Percentiles rank a stretch among this genome's conserved stretches.
Evolutionary conservation across 805 yeast species (phyloP).

Genomic region (Tetrapisispora taiwanensis): DNA sequence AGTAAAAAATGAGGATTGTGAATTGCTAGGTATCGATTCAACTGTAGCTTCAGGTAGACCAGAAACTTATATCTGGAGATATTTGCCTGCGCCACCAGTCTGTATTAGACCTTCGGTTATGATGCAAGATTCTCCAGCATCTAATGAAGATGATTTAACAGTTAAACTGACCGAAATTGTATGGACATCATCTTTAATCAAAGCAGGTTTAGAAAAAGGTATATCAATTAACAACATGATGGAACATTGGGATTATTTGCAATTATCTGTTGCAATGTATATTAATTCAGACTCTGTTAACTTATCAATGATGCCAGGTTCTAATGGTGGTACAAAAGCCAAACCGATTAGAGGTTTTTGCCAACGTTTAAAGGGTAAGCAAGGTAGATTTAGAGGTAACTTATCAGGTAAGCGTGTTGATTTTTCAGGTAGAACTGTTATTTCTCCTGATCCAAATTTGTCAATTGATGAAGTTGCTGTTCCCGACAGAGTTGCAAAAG

Average conservation of each 20-base stretch:
- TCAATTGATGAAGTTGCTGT: slow-evolving; percentile 96
- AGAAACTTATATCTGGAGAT: slow-evolving; percentile 93
- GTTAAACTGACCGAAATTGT: slow-evolving; percentile 93
- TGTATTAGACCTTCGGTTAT: slow-evolving; percentile 95
- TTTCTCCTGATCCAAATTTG: slow-evolving; percentile 95
- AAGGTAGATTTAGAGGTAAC: slow-evolving; percentile 97
- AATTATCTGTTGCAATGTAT: slow-evolving; percentile 91
- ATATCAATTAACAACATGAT: slow-evolving; percentile 83
- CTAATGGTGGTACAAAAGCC: slow-evolving; percentile 41
- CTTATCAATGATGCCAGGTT: slow-evolving; percentile 67
- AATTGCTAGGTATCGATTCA: slow-evolving; percentile 82
- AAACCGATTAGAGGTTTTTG: slow-evolving; percentile 88
- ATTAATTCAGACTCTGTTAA: slow-evolving; percentile 91
- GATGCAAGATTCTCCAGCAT: slow-evolving; percentile 80
- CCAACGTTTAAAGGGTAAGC: slow-evolving; percentile 95
- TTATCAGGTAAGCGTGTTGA: slow-evolving; percentile 97
- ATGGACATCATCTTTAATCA: slow-evolving; percentile 89
- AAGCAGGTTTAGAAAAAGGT: slow-evolving; percentile 93
- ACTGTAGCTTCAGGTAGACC: slow-evolving; percentile 77
- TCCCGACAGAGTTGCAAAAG: slow-evolving; percentile 93
- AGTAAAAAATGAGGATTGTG: slow-evolving; percentile 80
- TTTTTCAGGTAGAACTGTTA: slow-evolving; percentile 95
- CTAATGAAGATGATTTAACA: slow-evolving; percentile 95
- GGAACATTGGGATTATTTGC: slow-evolving; percentile 99
- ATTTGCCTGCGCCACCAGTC: slow-evolving; percentile 97